Conservation (phyloP, 805 yeast species). For the Schwanniomyces polymorphus region DNA sequence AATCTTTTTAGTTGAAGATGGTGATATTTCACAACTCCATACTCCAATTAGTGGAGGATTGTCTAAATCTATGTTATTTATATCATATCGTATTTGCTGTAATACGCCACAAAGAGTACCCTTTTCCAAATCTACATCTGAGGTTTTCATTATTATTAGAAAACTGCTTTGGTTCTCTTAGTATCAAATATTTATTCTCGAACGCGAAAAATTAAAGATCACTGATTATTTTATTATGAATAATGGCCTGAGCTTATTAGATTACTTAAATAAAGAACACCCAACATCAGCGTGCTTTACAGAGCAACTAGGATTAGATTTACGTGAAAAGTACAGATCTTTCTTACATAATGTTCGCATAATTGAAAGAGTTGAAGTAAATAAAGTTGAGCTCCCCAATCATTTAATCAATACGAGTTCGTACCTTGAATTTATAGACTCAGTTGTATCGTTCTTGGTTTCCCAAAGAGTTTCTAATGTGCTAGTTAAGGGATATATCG, state of each 20-base stretch:
- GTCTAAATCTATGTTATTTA: constrained; percentile 10
- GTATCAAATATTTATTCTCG: too few species aligned
- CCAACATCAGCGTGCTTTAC: neutral
- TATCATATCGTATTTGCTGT: constrained; percentile 42
- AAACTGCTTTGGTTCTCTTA: constrained; percentile 2
- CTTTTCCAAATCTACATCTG: constrained; percentile 45
- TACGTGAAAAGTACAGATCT: neutral
- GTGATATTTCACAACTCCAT: constrained; percentile 50
- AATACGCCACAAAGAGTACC: constrained; percentile 46
- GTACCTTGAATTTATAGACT: constrained; percentile 39
- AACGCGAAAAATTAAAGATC: neutral
- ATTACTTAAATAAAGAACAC: constrained; percentile 3
- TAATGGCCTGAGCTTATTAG: constrained; percentile 1
- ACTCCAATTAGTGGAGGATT: constrained; percentile 32
- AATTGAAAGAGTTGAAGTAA: neutral
- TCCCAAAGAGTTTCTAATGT: constrained; percentile 31
- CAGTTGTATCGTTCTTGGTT: constrained; percentile 32
- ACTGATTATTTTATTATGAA: constrained; percentile 2
- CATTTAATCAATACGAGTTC: constrained; percentile 14
- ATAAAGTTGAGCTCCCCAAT: neutral
- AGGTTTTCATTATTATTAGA: neutral
- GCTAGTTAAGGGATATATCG: constrained; percentile 43
- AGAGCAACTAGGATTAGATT: neutral
- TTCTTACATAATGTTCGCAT: constrained; percentile 3
- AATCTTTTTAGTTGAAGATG: constrained; percentile 30